A percentile compares a stretch with the other conserved stretches of the same genome.
Evolutionary conservation across 2,329 filamentous ascomycete genomes (phyloP).

Genomic region (Magnaporthales sp.): DNA sequence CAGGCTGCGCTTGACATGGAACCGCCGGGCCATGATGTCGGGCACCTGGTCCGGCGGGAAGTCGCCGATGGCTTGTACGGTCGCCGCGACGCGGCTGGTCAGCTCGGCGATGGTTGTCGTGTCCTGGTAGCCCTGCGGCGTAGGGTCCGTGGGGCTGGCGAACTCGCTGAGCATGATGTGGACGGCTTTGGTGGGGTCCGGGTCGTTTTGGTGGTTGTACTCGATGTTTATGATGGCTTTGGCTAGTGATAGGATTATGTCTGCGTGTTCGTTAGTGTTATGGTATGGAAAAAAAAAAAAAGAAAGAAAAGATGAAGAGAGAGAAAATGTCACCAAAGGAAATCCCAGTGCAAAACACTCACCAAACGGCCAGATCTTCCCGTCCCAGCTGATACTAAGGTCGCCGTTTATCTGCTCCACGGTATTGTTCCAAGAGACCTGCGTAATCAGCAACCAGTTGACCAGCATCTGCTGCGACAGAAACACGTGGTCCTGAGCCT

Average conservation of each 20-base stretch:
- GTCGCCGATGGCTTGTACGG: background rate
- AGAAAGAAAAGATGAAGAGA: too few relatives aligned
- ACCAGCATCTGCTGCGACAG: slow-evolving; percentile 2
- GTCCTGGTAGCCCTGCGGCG: slow-evolving; percentile 1
- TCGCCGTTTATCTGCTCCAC: background rate
- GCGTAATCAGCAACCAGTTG: background rate
- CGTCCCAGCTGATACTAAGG: background rate
- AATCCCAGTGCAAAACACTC: background rate
- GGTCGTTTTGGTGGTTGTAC: too few relatives aligned
- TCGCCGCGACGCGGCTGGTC: background rate
- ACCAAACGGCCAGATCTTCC: slow-evolving; percentile 4
- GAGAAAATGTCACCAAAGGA: too few relatives aligned
- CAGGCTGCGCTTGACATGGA: slow-evolving; percentile 3
- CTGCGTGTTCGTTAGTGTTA: background rate
- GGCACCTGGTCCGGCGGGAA: background rate
- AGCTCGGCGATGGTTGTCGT: slow-evolving; percentile 1
- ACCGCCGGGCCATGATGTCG: background rate
- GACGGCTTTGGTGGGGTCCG: too few relatives aligned
- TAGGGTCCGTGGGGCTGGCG: background rate
- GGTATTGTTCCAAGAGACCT: background rate
- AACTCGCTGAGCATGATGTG: too few relatives aligned
- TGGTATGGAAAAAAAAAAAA: too few relatives aligned
- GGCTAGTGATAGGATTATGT: too few relatives aligned
- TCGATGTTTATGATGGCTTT: too few relatives aligned
- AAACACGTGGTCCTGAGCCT: background rate